Conservation (phyloP, 805 yeast species). For the Kazachstania bromeliacearum region DNA sequence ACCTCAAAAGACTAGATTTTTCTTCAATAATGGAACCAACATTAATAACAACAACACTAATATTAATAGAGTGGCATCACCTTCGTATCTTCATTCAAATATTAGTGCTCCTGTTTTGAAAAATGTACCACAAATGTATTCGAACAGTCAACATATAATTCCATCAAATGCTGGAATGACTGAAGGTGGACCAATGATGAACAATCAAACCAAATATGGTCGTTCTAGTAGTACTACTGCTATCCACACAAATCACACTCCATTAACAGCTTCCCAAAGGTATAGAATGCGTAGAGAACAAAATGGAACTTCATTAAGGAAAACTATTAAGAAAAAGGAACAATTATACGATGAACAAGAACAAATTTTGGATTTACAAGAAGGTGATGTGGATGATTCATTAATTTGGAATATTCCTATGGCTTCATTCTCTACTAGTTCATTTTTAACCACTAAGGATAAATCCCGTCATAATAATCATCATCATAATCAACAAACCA, state of each 20-base stretch:
- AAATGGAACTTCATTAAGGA: slow-evolving; percentile 27
- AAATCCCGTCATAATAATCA: background rate
- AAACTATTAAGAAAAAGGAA: slow-evolving; percentile 30
- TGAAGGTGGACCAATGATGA: no score
- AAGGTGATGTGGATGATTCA: slow-evolving; percentile 32
- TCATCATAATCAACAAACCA: background rate
- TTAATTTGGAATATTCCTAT: slow-evolving; percentile 46
- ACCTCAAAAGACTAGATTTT: slow-evolving; percentile 4
- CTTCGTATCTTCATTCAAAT: slow-evolving; percentile 6
- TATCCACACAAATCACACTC: slow-evolving; percentile 4
- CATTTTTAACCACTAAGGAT: slow-evolving; percentile 14
- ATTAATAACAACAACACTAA: background rate
- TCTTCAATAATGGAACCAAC: slow-evolving; percentile 1
- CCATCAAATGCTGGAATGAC: background rate
- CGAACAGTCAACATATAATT: slow-evolving; percentile 1
- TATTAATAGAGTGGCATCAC: slow-evolving; percentile 1
- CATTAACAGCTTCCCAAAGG: slow-evolving; percentile 36
- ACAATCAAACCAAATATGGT: slow-evolving; percentile 4
- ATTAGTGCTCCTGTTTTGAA: slow-evolving; percentile 6
- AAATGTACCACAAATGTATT: background rate
- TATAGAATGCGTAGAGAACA: slow-evolving; percentile 33
- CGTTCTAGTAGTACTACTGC: slow-evolving; percentile 12
- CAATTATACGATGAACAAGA: slow-evolving; percentile 32
- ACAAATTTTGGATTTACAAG: slow-evolving; percentile 11
- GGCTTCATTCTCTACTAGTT: slow-evolving; percentile 31